Conservation (phyloP, 2,329 filamentous ascomycete genomes). For the Penicillium griseofulvum region DNA sequence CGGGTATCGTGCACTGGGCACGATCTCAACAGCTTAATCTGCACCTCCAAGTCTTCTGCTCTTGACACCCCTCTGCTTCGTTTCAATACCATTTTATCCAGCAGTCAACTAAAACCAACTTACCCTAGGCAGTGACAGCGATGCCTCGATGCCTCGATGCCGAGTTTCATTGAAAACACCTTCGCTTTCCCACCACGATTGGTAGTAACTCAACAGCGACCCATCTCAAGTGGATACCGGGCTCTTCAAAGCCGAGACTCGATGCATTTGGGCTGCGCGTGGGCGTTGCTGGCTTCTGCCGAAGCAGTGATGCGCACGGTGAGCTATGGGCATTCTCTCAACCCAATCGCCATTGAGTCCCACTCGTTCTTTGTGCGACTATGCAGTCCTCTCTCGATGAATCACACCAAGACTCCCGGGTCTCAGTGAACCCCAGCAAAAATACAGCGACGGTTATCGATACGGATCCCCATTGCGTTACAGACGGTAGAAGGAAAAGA, state of each 20-base stretch:
- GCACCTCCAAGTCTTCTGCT: neutral
- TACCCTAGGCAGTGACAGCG: neutral
- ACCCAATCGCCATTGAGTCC: neutral
- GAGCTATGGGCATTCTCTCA: neutral
- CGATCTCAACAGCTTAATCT: slow-evolving; percentile 2
- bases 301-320: neutral
- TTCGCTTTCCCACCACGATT: neutral
- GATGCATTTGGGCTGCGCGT: neutral
- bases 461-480: neutral
- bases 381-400: neutral
- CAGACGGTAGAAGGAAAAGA: neutral
- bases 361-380: neutral
- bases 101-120: neutral
- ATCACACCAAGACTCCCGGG: neutral
- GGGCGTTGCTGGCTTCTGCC: neutral
- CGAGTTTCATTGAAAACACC: neutral
- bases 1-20: slow-evolving; percentile 2
- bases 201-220: neutral
- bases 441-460: neutral
- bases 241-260: neutral
- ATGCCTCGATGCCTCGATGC: neutral
- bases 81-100: neutral
- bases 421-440: neutral
- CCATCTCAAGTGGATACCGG: neutral
- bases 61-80: neutral